Percentiles rank a stretch among this genome's conserved stretches.
phyloP scores from a whole-genome alignment of 2,329 filamentous ascomycete species.

The Thelonectria olida region DNA sequence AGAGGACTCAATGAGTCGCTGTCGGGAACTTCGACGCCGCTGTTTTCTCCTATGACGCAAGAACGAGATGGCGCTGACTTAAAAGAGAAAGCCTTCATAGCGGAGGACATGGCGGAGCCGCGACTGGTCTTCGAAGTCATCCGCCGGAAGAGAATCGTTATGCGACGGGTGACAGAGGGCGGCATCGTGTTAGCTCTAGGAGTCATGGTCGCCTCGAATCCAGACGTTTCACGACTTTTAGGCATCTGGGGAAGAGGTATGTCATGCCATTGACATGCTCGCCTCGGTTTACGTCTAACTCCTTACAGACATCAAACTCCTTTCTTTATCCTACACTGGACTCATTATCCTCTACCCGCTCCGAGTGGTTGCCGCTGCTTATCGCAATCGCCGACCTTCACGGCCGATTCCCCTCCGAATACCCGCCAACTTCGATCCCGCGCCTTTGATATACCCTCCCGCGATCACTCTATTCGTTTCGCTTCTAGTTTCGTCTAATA shows the following conservation, averaged over 20 bases:
- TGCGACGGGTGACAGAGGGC: conserved; percentile 63
- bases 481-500: conserved; percentile 73
- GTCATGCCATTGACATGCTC: not conserved
- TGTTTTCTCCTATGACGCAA: conserved; percentile 57
- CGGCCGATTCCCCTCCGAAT: conserved; percentile 59
- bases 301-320: conserved; percentile 53
- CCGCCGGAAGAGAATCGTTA: conserved; percentile 59
- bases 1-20: conserved; percentile 65
- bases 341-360: conserved; percentile 67
- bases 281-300: conserved; percentile 3
- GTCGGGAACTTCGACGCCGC: conserved; percentile 65
- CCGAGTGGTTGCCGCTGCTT: conserved; percentile 62
- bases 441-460: conserved; percentile 87
- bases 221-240: conserved; percentile 56
- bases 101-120: conserved; percentile 28
- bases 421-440: conserved; percentile 86
- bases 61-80: conserved; percentile 51
- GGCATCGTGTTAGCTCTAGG: conserved; percentile 60
- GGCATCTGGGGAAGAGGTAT: conserved; percentile 60
- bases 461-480: conserved; percentile 80
- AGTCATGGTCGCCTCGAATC: conserved; percentile 58
- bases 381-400: conserved; percentile 50
- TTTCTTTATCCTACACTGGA: conserved; percentile 47
- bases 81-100: conserved; percentile 28
- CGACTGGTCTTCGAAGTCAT: conserved; percentile 36